Percentiles rank a stretch among this genome's conserved stretches.
Conservation (phyloP, 2,329 filamentous ascomycete genomes). For the Teratosphaeria nubilosa region DNA sequence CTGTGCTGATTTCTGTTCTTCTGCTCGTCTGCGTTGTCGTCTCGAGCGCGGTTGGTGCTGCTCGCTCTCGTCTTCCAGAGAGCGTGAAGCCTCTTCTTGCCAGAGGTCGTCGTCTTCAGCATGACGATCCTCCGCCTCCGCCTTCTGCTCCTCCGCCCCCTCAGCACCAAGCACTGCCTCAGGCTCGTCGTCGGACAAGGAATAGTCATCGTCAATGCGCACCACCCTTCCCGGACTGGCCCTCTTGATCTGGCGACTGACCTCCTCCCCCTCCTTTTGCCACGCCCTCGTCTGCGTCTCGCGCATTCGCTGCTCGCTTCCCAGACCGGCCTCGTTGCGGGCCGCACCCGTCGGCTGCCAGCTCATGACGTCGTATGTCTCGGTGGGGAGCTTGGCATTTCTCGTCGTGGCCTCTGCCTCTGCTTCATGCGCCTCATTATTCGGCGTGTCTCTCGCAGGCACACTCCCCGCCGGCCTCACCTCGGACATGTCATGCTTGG, state of each 20-base stretch:
- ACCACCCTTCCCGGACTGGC: constrained; percentile 11
- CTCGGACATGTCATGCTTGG: constrained; percentile 12
- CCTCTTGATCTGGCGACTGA: constrained; percentile 12
- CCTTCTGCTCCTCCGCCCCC: not conserved
- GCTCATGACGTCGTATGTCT: not conserved
- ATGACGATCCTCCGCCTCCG: not conserved
- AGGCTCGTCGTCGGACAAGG: constrained; percentile 10
- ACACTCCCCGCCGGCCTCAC: not conserved
- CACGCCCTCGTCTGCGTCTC: constrained; percentile 3
- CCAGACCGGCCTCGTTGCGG: not conserved
- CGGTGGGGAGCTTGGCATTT: not conserved
- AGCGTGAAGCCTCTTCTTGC: constrained; percentile 38
- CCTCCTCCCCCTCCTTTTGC: constrained; percentile 10
- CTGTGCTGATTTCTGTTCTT: constrained; percentile 1
- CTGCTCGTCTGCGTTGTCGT: not conserved
- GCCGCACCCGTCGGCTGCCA: not conserved
- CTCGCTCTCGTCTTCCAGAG: constrained; percentile 13
- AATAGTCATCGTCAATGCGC: constrained; percentile 6
- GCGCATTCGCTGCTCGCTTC: not conserved
- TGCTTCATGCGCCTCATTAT: not conserved
- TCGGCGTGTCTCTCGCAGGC: not conserved
- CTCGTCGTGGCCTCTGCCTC: constrained; percentile 9
- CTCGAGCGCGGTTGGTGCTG: not conserved
- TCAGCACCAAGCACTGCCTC: constrained; percentile 9
- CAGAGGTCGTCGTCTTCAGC: constrained; percentile 31